Evolutionary conservation across 805 yeast species (phyloP), one percentile per base, ranked within the genome.

Genomic region (Lipomyces orientalis): DNA sequence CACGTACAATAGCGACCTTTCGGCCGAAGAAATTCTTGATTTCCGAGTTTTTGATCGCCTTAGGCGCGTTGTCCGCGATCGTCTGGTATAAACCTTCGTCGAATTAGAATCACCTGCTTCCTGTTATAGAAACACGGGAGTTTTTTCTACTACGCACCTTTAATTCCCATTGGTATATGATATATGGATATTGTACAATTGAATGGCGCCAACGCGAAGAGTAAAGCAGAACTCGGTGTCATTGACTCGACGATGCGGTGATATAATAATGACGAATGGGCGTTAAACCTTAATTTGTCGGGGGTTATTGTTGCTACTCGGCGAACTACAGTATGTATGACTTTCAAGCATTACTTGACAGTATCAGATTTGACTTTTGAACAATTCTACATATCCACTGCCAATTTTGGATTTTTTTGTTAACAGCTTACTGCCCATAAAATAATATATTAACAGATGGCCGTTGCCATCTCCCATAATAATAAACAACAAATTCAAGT

Each of bases 11-110:
- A 67, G 99, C 99, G n/a, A 95, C 97, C 81, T 95, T 95, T 57
- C 98, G 83, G 0, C 99, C 99, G 75, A 91, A 90, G 58, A 93
- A 85, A 16, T 90, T 83, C 79, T 94, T 94, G 81, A 94, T 89
- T 72, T 92, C 97, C 65, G 86, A 85, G 64, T 87, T 86, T 70
- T 86, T 86, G 71, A 91, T 86, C 0, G 98, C 93, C 16, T 80
- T 78, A 0, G 98, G 97, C 0, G 97, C 97, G 77, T 94, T 89
- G 76, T 95, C 99, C 55, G 92, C 85, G 39, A 95, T 87, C 57
- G 96, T 84, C 66, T 92, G 92, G 75, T 90, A 93, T 57, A 95
- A 84, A 12, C 99, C 97, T 86, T 16, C 16, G 49, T 14, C 49
- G 10, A 16, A n/a, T 43, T 43, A 43, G 7, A 22, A 43, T 43